These are phyloP conservation scores for Primulina huaijiensis DNA, from an alignment of 257 asterid genomes.

Conservation along the genomic window DNA sequence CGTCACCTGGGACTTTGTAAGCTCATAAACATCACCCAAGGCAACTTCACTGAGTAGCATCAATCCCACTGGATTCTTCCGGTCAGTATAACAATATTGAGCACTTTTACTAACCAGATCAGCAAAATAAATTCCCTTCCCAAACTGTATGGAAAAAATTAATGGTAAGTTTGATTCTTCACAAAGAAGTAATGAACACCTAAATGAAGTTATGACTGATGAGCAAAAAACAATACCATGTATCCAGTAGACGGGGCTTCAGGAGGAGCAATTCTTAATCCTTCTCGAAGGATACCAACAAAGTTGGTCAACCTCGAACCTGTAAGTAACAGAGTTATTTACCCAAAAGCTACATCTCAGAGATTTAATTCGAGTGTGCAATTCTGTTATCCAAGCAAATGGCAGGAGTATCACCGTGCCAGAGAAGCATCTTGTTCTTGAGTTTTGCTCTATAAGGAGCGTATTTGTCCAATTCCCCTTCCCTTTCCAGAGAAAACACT, in stretches of 20 bases:
- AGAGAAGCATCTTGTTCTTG: conserved; percentile 88
- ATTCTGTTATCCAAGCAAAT: not conserved
- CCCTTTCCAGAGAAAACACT: conserved; percentile 81
- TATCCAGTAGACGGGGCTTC: conserved; percentile 99
- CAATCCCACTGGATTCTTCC: conserved; percentile 80
- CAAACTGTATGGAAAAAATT: conserved; percentile 57
- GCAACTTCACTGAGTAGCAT: conserved; percentile 99
- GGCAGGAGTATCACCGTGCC: conserved; percentile 74
- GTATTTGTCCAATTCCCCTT: conserved; percentile 79
- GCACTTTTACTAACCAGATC: conserved; percentile 99
- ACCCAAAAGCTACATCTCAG: not conserved
- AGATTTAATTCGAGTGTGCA: not conserved
- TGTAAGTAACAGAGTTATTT: conserved; percentile 31
- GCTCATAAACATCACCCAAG: conserved; percentile 77
- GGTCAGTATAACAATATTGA: conserved; percentile 80
- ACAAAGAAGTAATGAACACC: not conserved
- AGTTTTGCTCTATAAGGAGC: conserved; percentile 70
- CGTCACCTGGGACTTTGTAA: conserved; percentile 67
- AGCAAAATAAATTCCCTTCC: conserved; percentile 94
- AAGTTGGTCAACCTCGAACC: conserved; percentile 94
- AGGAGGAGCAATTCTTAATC: conserved; percentile 95
- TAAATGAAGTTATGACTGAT: not conserved
- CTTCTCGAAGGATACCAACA: conserved; percentile 96
- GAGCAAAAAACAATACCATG: conserved; percentile 52
- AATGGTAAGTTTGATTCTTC: conserved; percentile 2